phyloP scores from a whole-genome alignment of 2,329 filamentous ascomycete species.

The Myriosclerotinia duriaeana region DNA sequence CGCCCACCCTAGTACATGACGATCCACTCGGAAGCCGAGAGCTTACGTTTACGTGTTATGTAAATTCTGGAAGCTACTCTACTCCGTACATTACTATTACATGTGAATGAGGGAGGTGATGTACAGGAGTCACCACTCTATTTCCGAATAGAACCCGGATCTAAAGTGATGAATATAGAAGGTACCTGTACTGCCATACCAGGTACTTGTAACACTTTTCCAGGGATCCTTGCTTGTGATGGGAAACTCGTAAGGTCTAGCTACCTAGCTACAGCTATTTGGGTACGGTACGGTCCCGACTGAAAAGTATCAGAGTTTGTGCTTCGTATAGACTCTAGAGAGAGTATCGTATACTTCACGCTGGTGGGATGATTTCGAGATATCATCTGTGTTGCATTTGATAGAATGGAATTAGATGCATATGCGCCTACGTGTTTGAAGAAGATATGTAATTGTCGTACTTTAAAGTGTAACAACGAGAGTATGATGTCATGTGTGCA shows the following conservation, averaged over 20 bases:
- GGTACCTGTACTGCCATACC: too few species aligned
- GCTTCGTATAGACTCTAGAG: background rate
- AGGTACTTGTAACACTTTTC: background rate
- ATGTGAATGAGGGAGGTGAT: constrained; percentile 18
- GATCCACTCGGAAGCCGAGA: constrained; percentile 1
- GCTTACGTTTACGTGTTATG: constrained; percentile 7
- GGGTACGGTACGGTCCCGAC: background rate
- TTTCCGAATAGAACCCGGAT: background rate
- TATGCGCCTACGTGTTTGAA: too few species aligned
- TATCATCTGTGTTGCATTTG: background rate
- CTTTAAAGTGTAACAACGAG: too few species aligned
- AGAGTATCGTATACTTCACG: background rate
- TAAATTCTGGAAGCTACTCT: background rate
- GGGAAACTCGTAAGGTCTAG: background rate
- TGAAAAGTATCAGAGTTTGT: background rate
- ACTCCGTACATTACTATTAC: background rate
- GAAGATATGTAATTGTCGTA: too few species aligned
- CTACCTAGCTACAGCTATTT: background rate
- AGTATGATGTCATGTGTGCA: too few species aligned
- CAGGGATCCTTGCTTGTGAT: background rate
- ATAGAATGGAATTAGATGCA: too few species aligned
- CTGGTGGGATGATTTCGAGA: background rate
- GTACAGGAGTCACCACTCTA: background rate
- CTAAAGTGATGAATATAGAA: background rate
- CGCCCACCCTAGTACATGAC: background rate